Percentiles rank a stretch among this genome's conserved stretches.
Evolutionary conservation across 108 stramenopile genomes (phyloP).

Genomic region (Pseudonitzschia pungens): DNA sequence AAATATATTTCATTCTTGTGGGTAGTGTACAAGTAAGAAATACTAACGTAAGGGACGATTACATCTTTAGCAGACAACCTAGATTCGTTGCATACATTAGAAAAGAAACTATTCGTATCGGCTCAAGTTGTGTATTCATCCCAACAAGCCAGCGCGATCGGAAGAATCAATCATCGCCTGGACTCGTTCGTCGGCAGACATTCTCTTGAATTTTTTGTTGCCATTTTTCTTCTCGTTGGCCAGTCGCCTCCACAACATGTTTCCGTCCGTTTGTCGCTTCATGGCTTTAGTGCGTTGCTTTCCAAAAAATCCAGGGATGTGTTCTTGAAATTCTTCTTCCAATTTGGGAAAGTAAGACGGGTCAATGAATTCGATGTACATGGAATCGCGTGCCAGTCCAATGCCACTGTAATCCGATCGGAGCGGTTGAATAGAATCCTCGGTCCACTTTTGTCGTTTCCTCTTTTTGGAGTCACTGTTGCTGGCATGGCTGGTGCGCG

Average conservation of each 20-base stretch:
- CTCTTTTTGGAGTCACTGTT: conserved; percentile 26
- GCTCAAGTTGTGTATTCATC: not conserved
- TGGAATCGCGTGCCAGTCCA: conserved; percentile 66
- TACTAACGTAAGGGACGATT: no score
- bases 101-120: no score
- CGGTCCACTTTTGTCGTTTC: conserved; percentile 43
- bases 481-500: not conserved
- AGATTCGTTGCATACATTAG: no score
- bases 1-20: no score
- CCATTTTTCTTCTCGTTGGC: conserved; percentile 43
- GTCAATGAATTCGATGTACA: conserved; percentile 72
- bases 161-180: conserved; percentile 51
- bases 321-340: conserved; percentile 80
- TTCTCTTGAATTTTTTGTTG: conserved; percentile 39
- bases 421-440: conserved; percentile 72
- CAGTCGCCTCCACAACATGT: conserved; percentile 76
- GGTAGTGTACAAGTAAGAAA: no score
- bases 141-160: not conserved
- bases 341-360: conserved; percentile 63
- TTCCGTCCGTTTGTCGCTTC: conserved; percentile 70
- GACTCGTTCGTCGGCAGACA: conserved; percentile 58
- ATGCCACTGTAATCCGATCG: conserved; percentile 80
- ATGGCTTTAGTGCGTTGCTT: conserved; percentile 78
- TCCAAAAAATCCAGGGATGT: conserved; percentile 85
- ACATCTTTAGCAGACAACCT: no score